Percentiles rank a stretch among this genome's conserved stretches.
These are phyloP conservation scores for Beauveria australis DNA, from an alignment of 2,329 filamentous ascomycete genomes.

Conservation along the genomic window DNA sequence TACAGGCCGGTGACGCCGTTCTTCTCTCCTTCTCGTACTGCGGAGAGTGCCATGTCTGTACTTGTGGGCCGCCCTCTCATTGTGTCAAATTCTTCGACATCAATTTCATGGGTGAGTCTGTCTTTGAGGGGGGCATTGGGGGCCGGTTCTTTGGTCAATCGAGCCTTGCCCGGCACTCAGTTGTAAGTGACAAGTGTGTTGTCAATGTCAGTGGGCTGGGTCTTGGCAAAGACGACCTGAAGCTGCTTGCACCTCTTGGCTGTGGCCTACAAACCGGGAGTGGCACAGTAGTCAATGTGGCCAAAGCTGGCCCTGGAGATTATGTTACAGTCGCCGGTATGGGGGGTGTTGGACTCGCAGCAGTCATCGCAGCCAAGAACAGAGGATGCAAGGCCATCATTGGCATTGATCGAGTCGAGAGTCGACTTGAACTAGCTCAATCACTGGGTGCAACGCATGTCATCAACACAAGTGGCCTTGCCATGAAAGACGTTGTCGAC, in stretches of 20 bases:
- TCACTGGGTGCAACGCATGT: constrained; percentile 26
- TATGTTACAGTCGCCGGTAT: constrained; percentile 25
- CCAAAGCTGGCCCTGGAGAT: constrained; percentile 17
- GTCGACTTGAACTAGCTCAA: constrained; percentile 22
- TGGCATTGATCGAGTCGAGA: constrained; percentile 21
- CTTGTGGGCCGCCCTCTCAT: constrained; percentile 35
- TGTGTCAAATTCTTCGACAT: constrained; percentile 38
- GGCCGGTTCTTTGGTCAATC: constrained; percentile 28
- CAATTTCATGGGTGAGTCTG: constrained; percentile 33
- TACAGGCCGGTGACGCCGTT: constrained; percentile 45
- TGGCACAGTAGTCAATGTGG: constrained; percentile 26
- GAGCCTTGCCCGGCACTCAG: constrained; percentile 23
- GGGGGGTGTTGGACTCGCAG: constrained; percentile 27
- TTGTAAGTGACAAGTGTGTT: constrained; percentile 22
- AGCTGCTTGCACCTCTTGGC: constrained; percentile 25
- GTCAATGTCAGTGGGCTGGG: constrained; percentile 21
- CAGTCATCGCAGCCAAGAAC: constrained; percentile 25
- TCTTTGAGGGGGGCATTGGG: constrained; percentile 13
- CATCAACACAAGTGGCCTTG: constrained; percentile 18
- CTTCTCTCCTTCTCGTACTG: constrained; percentile 36
- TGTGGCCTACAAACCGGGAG: constrained; percentile 30
- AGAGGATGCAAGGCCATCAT: constrained; percentile 21
- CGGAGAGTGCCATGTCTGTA: constrained; percentile 37
- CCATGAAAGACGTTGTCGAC: constrained; percentile 18
- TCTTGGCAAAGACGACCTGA: constrained; percentile 19